A percentile compares a stretch with the other conserved stretches of the same genome.
These are phyloP conservation scores for Candida hispaniensis DNA, from an alignment of 805 yeast genomes.

Conservation along the genomic window DNA sequence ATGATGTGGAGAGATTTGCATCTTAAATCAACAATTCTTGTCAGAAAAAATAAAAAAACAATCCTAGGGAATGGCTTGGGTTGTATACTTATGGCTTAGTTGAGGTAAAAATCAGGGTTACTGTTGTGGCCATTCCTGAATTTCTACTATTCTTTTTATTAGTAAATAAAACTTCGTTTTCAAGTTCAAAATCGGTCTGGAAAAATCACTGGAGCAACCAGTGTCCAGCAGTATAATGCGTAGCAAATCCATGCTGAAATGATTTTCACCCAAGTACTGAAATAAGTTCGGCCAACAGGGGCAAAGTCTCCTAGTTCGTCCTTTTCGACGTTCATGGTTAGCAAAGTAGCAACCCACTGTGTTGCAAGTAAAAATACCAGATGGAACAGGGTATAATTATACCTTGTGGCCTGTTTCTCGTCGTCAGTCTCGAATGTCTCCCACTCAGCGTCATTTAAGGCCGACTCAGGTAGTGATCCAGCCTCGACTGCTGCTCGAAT, in stretches of 20 bases:
- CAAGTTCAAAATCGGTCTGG: conserved; percentile 89
- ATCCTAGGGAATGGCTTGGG: too few relatives aligned
- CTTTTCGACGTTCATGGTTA: conserved; percentile 82
- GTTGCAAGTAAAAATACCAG: conserved; percentile 88
- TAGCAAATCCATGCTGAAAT: conserved; percentile 89
- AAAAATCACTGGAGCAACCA: conserved; percentile 79
- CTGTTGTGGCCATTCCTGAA: too few relatives aligned
- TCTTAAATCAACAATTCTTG: too few relatives aligned
- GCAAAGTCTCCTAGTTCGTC: conserved; percentile 80
- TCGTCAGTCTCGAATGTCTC: conserved; percentile 46
- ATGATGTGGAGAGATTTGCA: conserved; percentile 57
- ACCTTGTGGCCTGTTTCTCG: conserved; percentile 53
- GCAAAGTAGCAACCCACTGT: conserved; percentile 87
- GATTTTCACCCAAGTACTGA: conserved; percentile 89
- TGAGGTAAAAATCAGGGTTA: too few relatives aligned
- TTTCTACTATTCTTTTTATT: too few relatives aligned
- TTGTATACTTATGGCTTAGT: too few relatives aligned
- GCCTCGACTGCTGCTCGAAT: conserved; percentile 90
- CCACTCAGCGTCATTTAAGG: conserved; percentile 63
- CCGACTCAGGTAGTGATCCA: conserved; percentile 90
- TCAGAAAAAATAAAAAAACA: too few relatives aligned
- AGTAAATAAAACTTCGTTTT: too few relatives aligned
- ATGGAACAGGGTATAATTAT: conserved; percentile 82
- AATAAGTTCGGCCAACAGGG: conserved; percentile 95
- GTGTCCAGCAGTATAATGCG: conserved; percentile 76